Percentiles rank a stretch among this genome's conserved stretches.
These are phyloP conservation scores for Saccharum officinarum DNA, from an alignment of 176 grass and related monocot species.

Conservation along the genomic window DNA sequence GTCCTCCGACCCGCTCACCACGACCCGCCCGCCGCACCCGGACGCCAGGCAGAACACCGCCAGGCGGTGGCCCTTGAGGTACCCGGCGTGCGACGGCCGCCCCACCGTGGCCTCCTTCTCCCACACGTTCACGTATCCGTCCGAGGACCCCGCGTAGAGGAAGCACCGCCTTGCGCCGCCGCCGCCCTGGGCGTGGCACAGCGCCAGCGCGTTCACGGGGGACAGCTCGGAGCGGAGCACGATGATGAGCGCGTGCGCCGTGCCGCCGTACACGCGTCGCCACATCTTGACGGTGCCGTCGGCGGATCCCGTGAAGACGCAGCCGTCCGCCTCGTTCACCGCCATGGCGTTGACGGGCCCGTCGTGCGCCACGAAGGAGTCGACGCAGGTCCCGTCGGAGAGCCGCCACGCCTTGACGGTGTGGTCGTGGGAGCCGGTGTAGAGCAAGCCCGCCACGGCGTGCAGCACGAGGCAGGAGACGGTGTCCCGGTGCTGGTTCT, in stretches of 20 bases:
- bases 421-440: slow-evolving; percentile 72
- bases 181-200: slow-evolving; percentile 42
- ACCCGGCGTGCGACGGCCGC: slow-evolving; percentile 58
- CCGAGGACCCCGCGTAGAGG: slow-evolving; percentile 79
- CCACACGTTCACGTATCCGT: slow-evolving; percentile 90
- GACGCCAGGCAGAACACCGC: slow-evolving; percentile 73
- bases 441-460: slow-evolving; percentile 64
- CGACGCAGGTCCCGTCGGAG: slow-evolving; percentile 53
- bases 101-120: slow-evolving; percentile 77
- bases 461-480: slow-evolving; percentile 67
- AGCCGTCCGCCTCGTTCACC: slow-evolving; percentile 76
- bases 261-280: slow-evolving; percentile 69
- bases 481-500: slow-evolving; percentile 66
- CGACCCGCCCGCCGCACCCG: slow-evolving; percentile 49
- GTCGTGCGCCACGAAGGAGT: slow-evolving; percentile 85
- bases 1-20: slow-evolving; percentile 87
- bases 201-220: slow-evolving; percentile 67
- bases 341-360: slow-evolving; percentile 62
- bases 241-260: slow-evolving; percentile 67
- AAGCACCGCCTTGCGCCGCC: slow-evolving; percentile 35
- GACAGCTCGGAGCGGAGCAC: slow-evolving; percentile 68
- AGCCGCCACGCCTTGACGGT: slow-evolving; percentile 85
- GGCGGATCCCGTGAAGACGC: slow-evolving; percentile 73
- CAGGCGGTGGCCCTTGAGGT: slow-evolving; percentile 77
- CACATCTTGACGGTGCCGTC: slow-evolving; percentile 93